These are phyloP conservation scores for Hirsutella rhossiliensis DNA, from an alignment of 2,329 filamentous ascomycete genomes.

Conservation along the genomic window DNA sequence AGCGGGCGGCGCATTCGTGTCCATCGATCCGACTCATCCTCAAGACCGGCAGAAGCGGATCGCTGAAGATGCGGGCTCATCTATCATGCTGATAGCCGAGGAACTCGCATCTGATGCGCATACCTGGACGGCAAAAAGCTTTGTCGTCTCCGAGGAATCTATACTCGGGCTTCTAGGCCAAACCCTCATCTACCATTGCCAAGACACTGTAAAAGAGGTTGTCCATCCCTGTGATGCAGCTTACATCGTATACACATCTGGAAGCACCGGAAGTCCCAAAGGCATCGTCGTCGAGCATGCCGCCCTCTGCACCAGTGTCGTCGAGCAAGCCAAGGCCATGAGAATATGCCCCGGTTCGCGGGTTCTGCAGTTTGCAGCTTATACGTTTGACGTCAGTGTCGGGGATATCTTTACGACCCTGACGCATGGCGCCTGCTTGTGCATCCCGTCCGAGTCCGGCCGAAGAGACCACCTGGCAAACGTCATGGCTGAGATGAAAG, in stretches of 20 bases:
- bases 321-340: slow-evolving; percentile 1
- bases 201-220: background rate
- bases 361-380: background rate
- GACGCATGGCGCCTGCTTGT: background rate
- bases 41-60: background rate
- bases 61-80: background rate
- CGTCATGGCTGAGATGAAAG: background rate
- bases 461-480: background rate
- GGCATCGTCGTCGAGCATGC: slow-evolving; percentile 1
- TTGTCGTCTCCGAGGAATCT: background rate
- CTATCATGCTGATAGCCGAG: background rate
- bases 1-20: background rate
- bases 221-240: slow-evolving; percentile 6
- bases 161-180: background rate
- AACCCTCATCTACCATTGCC: background rate
- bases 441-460: slow-evolving; percentile 1
- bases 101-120: background rate
- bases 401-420: background rate
- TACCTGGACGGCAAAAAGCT: background rate
- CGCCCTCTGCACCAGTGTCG: background rate
- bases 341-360: background rate
- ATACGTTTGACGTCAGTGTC: background rate
- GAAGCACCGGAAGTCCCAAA: background rate
- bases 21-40: background rate
- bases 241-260: slow-evolving; percentile 32